Evolutionary conservation across 2,329 filamentous ascomycete species (phyloP).

Genomic region (Atkinsonella hypoxylon): DNA sequence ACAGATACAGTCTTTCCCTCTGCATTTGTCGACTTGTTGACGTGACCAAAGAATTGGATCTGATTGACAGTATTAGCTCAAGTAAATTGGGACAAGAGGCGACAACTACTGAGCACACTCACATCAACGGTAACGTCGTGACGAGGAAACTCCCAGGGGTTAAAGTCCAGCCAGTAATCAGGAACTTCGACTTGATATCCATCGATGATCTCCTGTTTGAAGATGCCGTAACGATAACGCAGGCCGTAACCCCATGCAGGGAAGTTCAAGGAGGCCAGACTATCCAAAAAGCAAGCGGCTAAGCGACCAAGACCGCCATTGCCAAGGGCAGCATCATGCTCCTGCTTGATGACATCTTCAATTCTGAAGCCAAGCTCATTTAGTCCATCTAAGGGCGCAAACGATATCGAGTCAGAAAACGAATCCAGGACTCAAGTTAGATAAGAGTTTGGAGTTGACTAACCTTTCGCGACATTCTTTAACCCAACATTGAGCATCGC

Average conservation of each 20-base stretch:
- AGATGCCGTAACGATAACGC: constrained; percentile 92
- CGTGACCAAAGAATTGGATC: constrained; percentile 90
- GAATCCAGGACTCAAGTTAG: background rate
- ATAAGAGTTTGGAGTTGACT: constrained; percentile 14
- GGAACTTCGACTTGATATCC: constrained; percentile 97
- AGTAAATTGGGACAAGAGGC: background rate
- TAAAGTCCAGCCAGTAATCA: constrained; percentile 98
- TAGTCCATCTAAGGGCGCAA: constrained; percentile 57
- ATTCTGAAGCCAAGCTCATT: constrained; percentile 88
- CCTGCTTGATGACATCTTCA: constrained; percentile 88
- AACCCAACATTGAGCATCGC: constrained; percentile 92
- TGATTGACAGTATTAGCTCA: constrained; percentile 11
- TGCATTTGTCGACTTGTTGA: constrained; percentile 62
- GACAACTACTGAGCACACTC: constrained; percentile 16
- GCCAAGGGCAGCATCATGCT: constrained; percentile 90
- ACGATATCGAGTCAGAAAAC: constrained; percentile 3
- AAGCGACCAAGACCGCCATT: constrained; percentile 93
- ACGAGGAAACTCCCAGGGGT: constrained; percentile 96
- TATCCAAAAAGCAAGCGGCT: constrained; percentile 94
- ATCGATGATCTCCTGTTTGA: constrained; percentile 98
- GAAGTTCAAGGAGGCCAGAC: constrained; percentile 85
- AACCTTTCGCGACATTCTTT: constrained; percentile 74
- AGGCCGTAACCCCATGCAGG: constrained; percentile 96
- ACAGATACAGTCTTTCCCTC: constrained; percentile 61
- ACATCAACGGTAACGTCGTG: constrained; percentile 90